Percentiles rank a stretch among this genome's conserved stretches.
Conservation (phyloP, 768 basidiomycete genomes). For the Lactifluus echinatus region DNA sequence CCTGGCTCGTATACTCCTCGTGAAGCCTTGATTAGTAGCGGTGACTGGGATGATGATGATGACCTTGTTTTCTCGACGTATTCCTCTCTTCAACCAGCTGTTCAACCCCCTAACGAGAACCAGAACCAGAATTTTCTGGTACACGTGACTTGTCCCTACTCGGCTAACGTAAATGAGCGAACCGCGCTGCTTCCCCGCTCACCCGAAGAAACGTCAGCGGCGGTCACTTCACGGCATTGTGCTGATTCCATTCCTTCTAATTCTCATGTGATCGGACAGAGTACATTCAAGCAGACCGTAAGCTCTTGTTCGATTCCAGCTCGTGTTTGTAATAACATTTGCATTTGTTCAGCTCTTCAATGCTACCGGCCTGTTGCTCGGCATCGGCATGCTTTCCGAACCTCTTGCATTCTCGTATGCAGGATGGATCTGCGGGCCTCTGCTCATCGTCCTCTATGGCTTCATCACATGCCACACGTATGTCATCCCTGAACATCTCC, state of each 20-base stretch:
- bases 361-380: constrained; percentile 75
- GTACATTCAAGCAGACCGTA: constrained; percentile 24
- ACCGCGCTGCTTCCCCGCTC: constrained; percentile 2
- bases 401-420: constrained; percentile 88
- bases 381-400: constrained; percentile 84
- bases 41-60: constrained; percentile 9
- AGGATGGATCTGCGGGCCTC: constrained; percentile 77
- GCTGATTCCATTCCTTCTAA: not conserved
- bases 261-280: constrained; percentile 9
- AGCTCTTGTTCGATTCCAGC: not conserved
- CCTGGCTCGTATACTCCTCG: not conserved
- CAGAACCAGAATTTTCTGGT: not conserved
- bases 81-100: not conserved
- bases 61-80: not conserved
- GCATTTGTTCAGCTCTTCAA: constrained; percentile 62
- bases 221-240: not conserved
- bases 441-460: constrained; percentile 69
- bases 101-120: not conserved
- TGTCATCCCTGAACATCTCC: constrained; percentile 28
- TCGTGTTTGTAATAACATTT: not conserved
- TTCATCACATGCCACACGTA: constrained; percentile 85
- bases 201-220: not conserved
- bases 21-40: not conserved
- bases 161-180: constrained; percentile 1
- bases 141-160: not conserved